Evolutionary conservation across 2,329 filamentous ascomycete genomes (phyloP), one percentile per base, ranked within the genome.

Genomic region (Paramyrothecium roridum): DNA sequence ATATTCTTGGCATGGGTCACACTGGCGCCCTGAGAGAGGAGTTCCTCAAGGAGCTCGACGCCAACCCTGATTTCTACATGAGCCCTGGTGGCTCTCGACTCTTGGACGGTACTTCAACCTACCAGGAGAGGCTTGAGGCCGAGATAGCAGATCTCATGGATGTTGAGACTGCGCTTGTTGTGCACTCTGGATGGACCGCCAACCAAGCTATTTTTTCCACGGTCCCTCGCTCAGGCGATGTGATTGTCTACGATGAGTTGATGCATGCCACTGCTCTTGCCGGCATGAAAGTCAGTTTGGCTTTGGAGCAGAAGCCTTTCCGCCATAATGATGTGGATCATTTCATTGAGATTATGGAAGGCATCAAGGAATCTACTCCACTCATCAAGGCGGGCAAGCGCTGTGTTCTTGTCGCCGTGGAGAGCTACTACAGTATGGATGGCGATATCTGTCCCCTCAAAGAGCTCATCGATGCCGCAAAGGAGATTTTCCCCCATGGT

Each of bases 191-290:
- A 50, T 50, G 26, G 13, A 30, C 34, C 20, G 53, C 53, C 19
- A 54, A 54, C n/a, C 30, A 43, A 11, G 53, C 47, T 30, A 51
- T 54, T 19, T 23, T 54, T 8, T 16, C 43, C 20, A 23, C 53
- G 11, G 34, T 54, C 8, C 53, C 53, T 26, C 53, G 46, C 12
- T 30, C 47, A 4, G 53, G 53, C 8, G 53, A 54, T 17, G 53
- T 33, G 6, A 51, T 54, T 43, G 47, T 54, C n/a, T 50, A 43
- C 20, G 53, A 54, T 37, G 53, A 54, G 53, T 37, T 54, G 19
- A 40, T 54, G 16, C 53, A 54, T 22, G 53, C 53, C 20, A 54
- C 30, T 19, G 22, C 47, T 17, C 53, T 26, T 45, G 34, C 37
- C 19, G 53, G 53, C 48, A 50, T 54, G 53, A 47, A 51, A 34